Percentiles rank a stretch among this genome's conserved stretches.
Conservation (phyloP, 2,329 filamentous ascomycete species). For the Rutstroemia sp. region DNA sequence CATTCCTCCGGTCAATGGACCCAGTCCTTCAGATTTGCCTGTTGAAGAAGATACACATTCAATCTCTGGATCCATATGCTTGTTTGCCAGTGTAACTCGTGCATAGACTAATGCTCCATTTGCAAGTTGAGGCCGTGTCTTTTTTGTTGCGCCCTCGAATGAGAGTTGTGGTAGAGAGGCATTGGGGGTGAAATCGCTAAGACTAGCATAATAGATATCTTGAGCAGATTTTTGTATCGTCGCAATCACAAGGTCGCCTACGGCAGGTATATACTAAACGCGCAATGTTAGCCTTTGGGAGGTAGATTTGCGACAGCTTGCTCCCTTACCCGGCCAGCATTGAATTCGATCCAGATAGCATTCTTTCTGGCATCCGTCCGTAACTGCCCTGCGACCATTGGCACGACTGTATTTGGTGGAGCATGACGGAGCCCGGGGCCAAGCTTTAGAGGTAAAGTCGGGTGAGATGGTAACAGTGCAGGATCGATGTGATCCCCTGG, state of each 20-base stretch:
- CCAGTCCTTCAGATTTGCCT: constrained; percentile 82
- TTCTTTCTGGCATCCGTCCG: constrained; percentile 66
- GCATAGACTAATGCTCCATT: constrained; percentile 81
- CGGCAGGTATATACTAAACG: constrained; percentile 65
- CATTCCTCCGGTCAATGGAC: constrained; percentile 79
- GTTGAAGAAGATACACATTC: constrained; percentile 83
- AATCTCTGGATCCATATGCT: constrained; percentile 81
- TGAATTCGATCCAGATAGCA: constrained; percentile 68
- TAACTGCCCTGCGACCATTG: constrained; percentile 61
- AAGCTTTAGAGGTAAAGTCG: constrained; percentile 66
- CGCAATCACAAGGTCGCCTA: constrained; percentile 84
- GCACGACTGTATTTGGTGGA: constrained; percentile 64
- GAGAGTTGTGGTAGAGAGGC: constrained; percentile 77
- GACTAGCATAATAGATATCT: constrained; percentile 73
- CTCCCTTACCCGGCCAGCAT: constrained; percentile 55
- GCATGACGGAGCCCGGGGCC: constrained; percentile 79
- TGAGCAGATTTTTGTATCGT: constrained; percentile 68
- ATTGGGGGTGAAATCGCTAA: constrained; percentile 57
- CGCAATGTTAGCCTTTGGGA: background rate
- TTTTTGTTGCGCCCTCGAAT: constrained; percentile 91
- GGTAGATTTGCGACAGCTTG: background rate
- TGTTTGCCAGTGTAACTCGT: constrained; percentile 68
- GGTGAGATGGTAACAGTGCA: constrained; percentile 57
- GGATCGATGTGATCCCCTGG: constrained; percentile 72
- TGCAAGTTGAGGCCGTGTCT: constrained; percentile 74